These are phyloP conservation scores for Rhizomucor miehei DNA, from an alignment of 371 early-diverging fungal genomes.

Conservation along the genomic window DNA sequence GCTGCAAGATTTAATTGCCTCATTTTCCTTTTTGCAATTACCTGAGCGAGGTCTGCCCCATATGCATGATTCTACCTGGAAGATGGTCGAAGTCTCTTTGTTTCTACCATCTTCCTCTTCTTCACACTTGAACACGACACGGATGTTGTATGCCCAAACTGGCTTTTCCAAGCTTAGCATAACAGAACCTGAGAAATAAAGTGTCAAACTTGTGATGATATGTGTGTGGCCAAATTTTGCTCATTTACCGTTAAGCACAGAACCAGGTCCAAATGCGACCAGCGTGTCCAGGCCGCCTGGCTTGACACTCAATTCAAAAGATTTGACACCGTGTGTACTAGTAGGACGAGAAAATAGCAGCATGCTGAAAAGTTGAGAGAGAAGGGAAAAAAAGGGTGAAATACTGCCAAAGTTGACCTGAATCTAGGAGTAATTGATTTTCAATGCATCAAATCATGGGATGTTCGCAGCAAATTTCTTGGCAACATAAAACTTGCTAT, in stretches of 20 bases:
- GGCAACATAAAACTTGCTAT: no score
- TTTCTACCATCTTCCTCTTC: conserved; percentile 9
- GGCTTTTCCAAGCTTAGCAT: conserved; percentile 30
- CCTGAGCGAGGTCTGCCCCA: conserved; percentile 14
- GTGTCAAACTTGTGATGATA: neutral
- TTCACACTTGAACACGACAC: conserved; percentile 36
- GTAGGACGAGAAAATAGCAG: no score
- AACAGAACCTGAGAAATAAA: conserved; percentile 25
- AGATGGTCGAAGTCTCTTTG: conserved; percentile 5
- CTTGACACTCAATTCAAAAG: conserved; percentile 22
- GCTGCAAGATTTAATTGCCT: neutral
- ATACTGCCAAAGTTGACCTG: no score
- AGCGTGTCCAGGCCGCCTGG: conserved; percentile 28
- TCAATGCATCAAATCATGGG: no score
- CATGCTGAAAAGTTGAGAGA: no score
- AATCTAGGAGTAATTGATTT: no score
- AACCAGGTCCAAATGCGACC: conserved; percentile 44
- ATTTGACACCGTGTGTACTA: no score
- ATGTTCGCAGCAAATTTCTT: no score
- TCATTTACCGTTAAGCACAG: conserved; percentile 37
- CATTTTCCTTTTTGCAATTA: neutral
- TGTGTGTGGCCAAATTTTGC: no score
- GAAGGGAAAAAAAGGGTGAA: no score
- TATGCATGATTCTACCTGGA: conserved; percentile 13
- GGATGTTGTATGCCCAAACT: conserved; percentile 24